A percentile compares a stretch with the other conserved stretches of the same genome.
phyloP scores from a whole-genome alignment of 441 rosid species.

The Pelargonium australe region DNA sequence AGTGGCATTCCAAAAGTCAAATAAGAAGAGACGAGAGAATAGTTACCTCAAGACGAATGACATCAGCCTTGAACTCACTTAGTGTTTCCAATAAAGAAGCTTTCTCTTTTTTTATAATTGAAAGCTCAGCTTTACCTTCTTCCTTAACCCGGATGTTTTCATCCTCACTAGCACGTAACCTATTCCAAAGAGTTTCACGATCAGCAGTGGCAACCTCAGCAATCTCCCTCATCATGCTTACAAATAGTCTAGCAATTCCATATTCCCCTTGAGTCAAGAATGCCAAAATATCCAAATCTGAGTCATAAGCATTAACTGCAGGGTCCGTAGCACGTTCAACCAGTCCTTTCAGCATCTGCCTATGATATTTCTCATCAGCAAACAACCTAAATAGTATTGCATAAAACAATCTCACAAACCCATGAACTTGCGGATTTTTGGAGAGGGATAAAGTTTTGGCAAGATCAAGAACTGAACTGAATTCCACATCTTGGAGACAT shows the following conservation, averaged over 20 bases:
- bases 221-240: slow-evolving; percentile 9
- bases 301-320: neutral
- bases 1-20: neutral
- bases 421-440: neutral
- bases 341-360: slow-evolving; percentile 8
- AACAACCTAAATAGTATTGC: neutral
- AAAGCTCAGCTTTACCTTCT: slow-evolving; percentile 2
- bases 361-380: slow-evolving; percentile 9
- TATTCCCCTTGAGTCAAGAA: slow-evolving; percentile 8
- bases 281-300: slow-evolving; percentile 4
- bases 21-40: neutral
- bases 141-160: slow-evolving; percentile 7
- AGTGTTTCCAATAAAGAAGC: slow-evolving; percentile 8
- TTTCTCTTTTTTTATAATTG: neutral
- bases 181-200: slow-evolving; percentile 2
- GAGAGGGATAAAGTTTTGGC: slow-evolving; percentile 6
- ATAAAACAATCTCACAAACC: neutral
- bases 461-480: slow-evolving; percentile 1
- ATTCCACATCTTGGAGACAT: slow-evolving; percentile 2
- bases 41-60: neutral
- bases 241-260: slow-evolving; percentile 4
- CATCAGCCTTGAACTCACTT: slow-evolving; percentile 7
- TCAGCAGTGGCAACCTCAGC: neutral
- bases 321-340: slow-evolving; percentile 5
- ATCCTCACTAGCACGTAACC: slow-evolving; percentile 8